phyloP scores from a whole-genome alignment of 179 eudicot genomes.

The Silene vulgaris region DNA sequence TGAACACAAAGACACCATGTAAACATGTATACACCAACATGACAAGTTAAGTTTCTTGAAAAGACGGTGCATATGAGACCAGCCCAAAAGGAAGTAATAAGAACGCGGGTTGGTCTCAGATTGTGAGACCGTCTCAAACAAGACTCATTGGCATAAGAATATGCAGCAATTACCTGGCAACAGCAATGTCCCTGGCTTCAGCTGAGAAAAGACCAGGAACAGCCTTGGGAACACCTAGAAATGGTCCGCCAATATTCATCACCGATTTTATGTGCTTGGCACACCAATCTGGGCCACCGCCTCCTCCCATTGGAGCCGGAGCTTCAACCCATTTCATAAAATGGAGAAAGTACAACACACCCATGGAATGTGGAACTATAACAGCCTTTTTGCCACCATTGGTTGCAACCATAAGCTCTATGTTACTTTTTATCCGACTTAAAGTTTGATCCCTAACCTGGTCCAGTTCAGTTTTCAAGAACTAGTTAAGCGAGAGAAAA shows the following conservation, averaged over 20 bases:
- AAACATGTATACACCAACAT: conserved; percentile 5
- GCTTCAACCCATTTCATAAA: conserved; percentile 99
- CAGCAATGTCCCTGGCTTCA: conserved; percentile 91
- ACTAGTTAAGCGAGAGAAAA: not conserved
- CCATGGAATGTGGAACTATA: conserved; percentile 96
- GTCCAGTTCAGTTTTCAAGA: conserved; percentile 17
- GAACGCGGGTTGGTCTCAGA: too few species aligned
- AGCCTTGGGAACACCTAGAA: conserved; percentile 86
- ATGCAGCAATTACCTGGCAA: conserved; percentile 59
- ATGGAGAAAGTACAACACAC: conserved; percentile 85
- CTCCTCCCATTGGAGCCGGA: conserved; percentile 97
- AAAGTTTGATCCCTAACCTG: conserved; percentile 90
- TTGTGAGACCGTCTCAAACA: not conserved
- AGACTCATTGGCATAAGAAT: not conserved
- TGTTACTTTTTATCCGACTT: conserved; percentile 80
- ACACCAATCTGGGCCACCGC: conserved; percentile 93
- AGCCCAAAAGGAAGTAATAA: too few species aligned
- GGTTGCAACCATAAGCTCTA: conserved; percentile 91
- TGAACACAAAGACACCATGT: conserved; percentile 1
- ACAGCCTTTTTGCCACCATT: conserved; percentile 86
- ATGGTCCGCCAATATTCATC: conserved; percentile 95
- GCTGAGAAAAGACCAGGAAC: conserved; percentile 85
- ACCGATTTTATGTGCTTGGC: conserved; percentile 79
- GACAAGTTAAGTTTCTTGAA: not conserved
- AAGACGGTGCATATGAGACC: not conserved